A percentile compares a stretch with the other conserved stretches of the same genome.
Conservation (phyloP, 345 rosid species). For the Raphanus sativus region DNA sequence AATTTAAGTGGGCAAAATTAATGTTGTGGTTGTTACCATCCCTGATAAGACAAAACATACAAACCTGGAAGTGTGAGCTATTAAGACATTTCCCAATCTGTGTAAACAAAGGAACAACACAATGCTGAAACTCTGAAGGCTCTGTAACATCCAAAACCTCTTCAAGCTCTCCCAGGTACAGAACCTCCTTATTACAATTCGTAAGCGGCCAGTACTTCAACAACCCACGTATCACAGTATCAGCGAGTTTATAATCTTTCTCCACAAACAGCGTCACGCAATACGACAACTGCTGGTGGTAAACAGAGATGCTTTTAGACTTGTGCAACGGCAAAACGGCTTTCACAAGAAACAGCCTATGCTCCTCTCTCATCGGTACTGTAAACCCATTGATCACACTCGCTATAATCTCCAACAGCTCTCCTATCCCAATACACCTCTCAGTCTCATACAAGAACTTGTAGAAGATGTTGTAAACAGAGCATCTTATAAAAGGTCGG, state of each 20-base stretch:
- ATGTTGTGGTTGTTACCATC: too few relatives aligned
- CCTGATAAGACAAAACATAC: not conserved
- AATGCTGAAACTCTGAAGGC: slow-evolving; percentile 41
- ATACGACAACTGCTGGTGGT: slow-evolving; percentile 47
- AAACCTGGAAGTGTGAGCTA: slow-evolving; percentile 53
- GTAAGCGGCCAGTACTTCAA: slow-evolving; percentile 56
- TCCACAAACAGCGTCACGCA: slow-evolving; percentile 52
- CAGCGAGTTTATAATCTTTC: slow-evolving; percentile 49
- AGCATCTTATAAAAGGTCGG: slow-evolving; percentile 54
- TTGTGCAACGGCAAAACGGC: slow-evolving; percentile 52
- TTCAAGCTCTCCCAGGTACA: slow-evolving; percentile 52
- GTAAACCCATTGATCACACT: slow-evolving; percentile 49
- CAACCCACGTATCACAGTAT: slow-evolving; percentile 44
- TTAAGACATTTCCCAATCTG: slow-evolving; percentile 51
- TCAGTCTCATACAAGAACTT: slow-evolving; percentile 46
- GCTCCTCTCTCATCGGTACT: slow-evolving; percentile 55
- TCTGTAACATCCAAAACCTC: slow-evolving; percentile 46
- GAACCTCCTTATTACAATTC: slow-evolving; percentile 50
- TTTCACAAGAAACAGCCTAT: slow-evolving; percentile 46
- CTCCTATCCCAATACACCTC: slow-evolving; percentile 50
- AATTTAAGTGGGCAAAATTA: too few relatives aligned
- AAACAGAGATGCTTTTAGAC: slow-evolving; percentile 40
- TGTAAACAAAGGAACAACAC: slow-evolving; percentile 49
- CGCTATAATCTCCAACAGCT: slow-evolving; percentile 51
- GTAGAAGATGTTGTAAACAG: slow-evolving; percentile 50